phyloP scores from a whole-genome alignment of 371 early-diverging fungal species.

The Mucor mucedo region DNA sequence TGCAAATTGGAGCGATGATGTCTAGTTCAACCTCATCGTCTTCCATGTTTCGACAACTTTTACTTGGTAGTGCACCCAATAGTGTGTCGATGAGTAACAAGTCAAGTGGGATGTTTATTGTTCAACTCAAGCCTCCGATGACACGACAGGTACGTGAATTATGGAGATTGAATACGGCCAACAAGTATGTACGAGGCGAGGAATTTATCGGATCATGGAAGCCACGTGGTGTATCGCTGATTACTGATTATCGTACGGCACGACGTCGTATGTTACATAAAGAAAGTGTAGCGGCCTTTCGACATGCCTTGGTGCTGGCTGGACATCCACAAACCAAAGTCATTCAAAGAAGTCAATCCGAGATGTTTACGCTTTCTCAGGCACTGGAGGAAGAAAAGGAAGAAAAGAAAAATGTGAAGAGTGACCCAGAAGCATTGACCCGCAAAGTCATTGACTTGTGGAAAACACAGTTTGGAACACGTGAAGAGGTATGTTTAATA shows the following conservation, averaged over 20 bases:
- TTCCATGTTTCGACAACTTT: conserved; percentile 38
- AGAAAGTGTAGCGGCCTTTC: conserved; percentile 59
- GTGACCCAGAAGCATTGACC: conserved; percentile 26
- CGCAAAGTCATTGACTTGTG: conserved; percentile 47
- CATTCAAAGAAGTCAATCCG: conserved; percentile 18
- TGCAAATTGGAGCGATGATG: conserved; percentile 41
- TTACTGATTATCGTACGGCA: conserved; percentile 61
- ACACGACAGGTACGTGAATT: conserved; percentile 61
- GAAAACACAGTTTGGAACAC: conserved; percentile 43
- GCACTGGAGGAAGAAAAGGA: neutral
- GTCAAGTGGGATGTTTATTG: conserved; percentile 55
- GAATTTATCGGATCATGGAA: conserved; percentile 80
- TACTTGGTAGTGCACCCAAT: conserved; percentile 14
- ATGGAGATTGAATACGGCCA: conserved; percentile 78
- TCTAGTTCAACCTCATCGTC: conserved; percentile 37
- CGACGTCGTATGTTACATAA: conserved; percentile 35
- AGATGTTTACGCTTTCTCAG: neutral
- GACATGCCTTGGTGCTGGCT: conserved; percentile 40
- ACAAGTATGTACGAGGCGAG: conserved; percentile 85
- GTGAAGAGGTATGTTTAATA: conserved; percentile 46
- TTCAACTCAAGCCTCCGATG: conserved; percentile 62
- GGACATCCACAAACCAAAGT: conserved; percentile 31
- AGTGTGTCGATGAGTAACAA: conserved; percentile 20
- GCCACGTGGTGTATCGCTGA: conserved; percentile 74
- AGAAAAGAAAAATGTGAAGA: neutral